Base-by-base conservation (phyloP, 2,329 filamentous ascomycete species). In the Madurella fahalii region DNA sequence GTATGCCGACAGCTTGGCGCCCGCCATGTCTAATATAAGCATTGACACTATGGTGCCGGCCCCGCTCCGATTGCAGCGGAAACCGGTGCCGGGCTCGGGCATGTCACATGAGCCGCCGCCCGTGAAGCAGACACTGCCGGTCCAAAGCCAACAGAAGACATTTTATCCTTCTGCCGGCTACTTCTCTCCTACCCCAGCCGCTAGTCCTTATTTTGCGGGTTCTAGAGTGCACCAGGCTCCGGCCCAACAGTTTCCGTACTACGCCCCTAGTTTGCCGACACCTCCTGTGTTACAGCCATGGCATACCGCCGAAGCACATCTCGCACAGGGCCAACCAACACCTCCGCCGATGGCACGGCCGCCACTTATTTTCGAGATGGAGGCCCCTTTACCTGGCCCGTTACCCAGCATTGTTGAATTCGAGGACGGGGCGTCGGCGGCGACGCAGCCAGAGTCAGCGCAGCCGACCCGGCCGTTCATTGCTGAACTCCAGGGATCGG, bases 401-500 rank as follows among this genome's bases (percentile, higher is more conserved):
- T 18, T 34, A 16, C 45, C 13, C 12, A 13, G 34, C 34, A 37
- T 37, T 11, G 11, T 4, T 9, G 11, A 20, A 12, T 13, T 44
- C 17, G 12, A 9, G 18, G n/a, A 11, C 9, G 17, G 12, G 2
- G 17, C 17, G 25, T 13, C 31, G 40, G 13, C 15, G 11, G 9
- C 43, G 5, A 5, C 16, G 1, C n/a, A 44, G 15, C 12, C 25
- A 32, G 13, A 17, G 9, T 12, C 25, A 32, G 13, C n/a, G 5
- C 44, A 52, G 15, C 34, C 40, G n/a, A 16, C 12, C 9, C 40
- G 47, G 16, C 41, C 25, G 5, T 53, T 56, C 43, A 25, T 53
- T 50, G 41, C 54, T 2, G 54, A 56, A 18, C 50, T 56, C 5
- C 40, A 25, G 37, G 54, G 54, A 18, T 56, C 50, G 34, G 34